These are phyloP conservation scores for Lolium multiflorum DNA, from an alignment of 176 grass and related monocot species.

Conservation along the genomic window DNA sequence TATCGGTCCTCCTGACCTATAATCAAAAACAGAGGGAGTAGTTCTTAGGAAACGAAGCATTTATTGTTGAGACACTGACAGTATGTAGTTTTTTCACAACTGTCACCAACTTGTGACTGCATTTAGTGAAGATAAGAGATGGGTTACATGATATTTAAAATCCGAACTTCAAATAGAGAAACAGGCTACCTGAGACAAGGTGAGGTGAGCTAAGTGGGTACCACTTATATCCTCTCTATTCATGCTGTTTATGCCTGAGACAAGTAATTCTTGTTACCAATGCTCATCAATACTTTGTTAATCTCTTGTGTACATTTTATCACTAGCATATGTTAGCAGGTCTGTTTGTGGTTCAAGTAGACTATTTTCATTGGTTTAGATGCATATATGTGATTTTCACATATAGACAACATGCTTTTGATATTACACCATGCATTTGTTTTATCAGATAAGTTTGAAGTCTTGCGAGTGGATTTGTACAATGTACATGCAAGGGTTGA, in stretches of 20 bases:
- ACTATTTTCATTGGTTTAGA: background rate
- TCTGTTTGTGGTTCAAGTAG: constrained; percentile 1
- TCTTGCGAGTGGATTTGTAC: background rate
- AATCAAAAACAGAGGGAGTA: too few species aligned
- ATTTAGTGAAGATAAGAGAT: too few species aligned
- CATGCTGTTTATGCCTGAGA: background rate
- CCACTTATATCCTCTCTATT: background rate
- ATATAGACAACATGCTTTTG: background rate
- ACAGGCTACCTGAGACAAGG: too few species aligned
- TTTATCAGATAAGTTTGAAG: background rate
- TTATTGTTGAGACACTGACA: too few species aligned
- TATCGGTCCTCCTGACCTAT: too few species aligned
- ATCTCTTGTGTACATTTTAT: constrained; percentile 1
- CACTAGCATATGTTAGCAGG: background rate
- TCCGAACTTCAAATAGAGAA: too few species aligned
- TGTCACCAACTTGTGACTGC: too few species aligned
- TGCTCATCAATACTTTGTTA: background rate
- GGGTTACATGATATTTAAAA: too few species aligned
- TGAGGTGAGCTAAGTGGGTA: too few species aligned
- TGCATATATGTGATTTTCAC: background rate
- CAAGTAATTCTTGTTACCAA: background rate
- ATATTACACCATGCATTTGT: background rate
- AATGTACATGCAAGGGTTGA: background rate
- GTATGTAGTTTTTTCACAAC: too few species aligned
- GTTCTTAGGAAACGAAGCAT: too few species aligned